Base-by-base conservation (phyloP, 78 protist genomes). In the Capsaspora owczarzaki region DNA sequence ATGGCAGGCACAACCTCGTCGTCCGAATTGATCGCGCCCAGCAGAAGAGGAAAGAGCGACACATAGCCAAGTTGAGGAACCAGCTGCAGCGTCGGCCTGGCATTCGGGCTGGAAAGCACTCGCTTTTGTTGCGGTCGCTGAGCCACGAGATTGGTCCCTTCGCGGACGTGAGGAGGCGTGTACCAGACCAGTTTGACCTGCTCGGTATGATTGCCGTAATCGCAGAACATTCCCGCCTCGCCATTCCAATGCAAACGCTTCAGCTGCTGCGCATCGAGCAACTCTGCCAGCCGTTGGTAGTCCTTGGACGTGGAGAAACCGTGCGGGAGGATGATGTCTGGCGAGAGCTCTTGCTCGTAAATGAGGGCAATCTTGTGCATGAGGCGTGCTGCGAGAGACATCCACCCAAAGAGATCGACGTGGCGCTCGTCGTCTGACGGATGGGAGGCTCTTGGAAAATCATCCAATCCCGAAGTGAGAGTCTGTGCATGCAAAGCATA, bases 391-490 rank as follows among this genome's bases (percentile, higher is more conserved):
- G 80, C 77, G 47, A 89, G 53, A 5, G 79, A 74, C 87, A 93
- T 72, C 98, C 98, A 95, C 29, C 87, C 46, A 14, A 49, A 12
- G 29, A 93, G 79, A 74, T 95, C 98, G 1, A 95, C 78, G 79
- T 95, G 98, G 2, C 85, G 47, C 70, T 94, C 95, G 0, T 22
- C 23, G 12, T 16, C 10, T 4, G 60, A 0, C n/a, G 76, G 69
- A 1, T 4, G 10, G 53, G 75, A 22, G 23, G 89, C 74, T 31
- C 97, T 76, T 46, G 97, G 97, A 77, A 86, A 94, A 66, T 94
- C 97, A 63, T 93, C 96, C 33, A 94, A 85, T 4, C 94, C 97
- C 0, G 90, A 85, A 31, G 96, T 61, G 66, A 94, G 80, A 0
- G 91, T 90, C 56, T 85, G 96, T 53, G 72, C 69, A 35, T 56